Percentiles rank a stretch among this genome's conserved stretches.
Conservation (phyloP, 2,329 filamentous ascomycete genomes). For the Talaromyces sp. region DNA sequence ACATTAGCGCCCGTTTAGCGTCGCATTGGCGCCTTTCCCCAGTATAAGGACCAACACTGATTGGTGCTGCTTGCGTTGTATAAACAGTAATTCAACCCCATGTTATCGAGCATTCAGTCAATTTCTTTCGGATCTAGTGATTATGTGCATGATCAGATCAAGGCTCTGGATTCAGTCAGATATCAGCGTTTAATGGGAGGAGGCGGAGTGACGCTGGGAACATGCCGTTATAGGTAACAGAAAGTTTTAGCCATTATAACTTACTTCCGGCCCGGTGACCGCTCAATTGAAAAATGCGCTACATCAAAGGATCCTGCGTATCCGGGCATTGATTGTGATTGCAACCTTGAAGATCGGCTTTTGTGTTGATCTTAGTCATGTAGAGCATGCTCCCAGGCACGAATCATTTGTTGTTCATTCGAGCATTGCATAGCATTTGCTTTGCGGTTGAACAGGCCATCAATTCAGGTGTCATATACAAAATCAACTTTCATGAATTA, state of each 20-base stretch:
- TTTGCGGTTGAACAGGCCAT: neutral
- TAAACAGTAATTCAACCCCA: constrained; percentile 21
- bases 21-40: neutral
- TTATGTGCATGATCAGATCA: neutral
- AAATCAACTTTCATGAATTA: neutral
- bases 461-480: neutral
- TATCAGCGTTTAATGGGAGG: neutral
- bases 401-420: neutral
- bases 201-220: neutral
- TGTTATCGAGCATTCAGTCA: neutral
- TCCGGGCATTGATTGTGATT: neutral
- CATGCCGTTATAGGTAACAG: neutral
- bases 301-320: neutral
- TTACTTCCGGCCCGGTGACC: neutral
- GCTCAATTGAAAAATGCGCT: constrained; percentile 2
- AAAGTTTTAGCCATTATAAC: neutral
- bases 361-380: neutral
- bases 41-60: neutral
- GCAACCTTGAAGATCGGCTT: neutral
- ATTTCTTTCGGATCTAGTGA: neutral
- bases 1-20: constrained; percentile 13
- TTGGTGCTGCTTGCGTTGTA: neutral
- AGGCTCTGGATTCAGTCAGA: too few relatives aligned
- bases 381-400: neutral
- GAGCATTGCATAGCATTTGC: neutral